Percentiles rank a stretch among this genome's conserved stretches.
Evolutionary conservation across 768 basidiomycete species (phyloP).

Genomic region (Pulveroboletus sp.): DNA sequence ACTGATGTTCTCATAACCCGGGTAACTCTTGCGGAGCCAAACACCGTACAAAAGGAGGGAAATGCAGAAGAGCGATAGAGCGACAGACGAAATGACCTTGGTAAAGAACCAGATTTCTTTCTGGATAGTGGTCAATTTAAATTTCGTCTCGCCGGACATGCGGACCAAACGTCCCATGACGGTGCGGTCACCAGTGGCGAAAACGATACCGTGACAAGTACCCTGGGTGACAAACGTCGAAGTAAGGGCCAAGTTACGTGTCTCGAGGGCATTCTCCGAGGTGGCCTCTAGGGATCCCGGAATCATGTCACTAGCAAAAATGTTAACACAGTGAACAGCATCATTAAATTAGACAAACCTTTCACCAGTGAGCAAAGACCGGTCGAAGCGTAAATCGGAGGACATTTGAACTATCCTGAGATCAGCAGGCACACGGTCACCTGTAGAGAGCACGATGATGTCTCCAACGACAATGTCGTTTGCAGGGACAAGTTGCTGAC

Average conservation of each 20-base stretch:
- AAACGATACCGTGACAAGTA: conserved; percentile 39
- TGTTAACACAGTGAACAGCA: not conserved
- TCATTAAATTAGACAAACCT: conserved; percentile 23
- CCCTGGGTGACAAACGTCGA: conserved; percentile 44
- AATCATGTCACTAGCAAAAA: conserved; percentile 36
- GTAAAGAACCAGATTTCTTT: conserved; percentile 51
- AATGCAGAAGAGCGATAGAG: conserved; percentile 38
- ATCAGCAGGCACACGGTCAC: conserved; percentile 60
- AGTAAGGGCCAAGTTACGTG: conserved; percentile 47
- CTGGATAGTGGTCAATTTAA: conserved; percentile 47
- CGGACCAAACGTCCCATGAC: conserved; percentile 55
- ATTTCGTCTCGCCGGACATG: conserved; percentile 46
- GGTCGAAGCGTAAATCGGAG: conserved; percentile 51
- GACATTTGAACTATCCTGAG: conserved; percentile 52
- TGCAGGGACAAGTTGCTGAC: conserved; percentile 45
- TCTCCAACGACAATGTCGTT: conserved; percentile 60
- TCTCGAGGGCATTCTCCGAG: conserved; percentile 48
- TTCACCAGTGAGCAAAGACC: conserved; percentile 53
- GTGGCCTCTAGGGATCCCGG: conserved; percentile 45
- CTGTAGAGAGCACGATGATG: conserved; percentile 49
- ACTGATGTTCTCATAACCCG: conserved; percentile 35
- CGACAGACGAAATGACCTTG: conserved; percentile 46
- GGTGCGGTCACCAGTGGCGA: conserved; percentile 43
- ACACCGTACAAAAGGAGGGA: conserved; percentile 41
- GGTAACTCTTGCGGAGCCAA: conserved; percentile 38